Conservation (phyloP, 129 eudicot genomes). For the Oenanthe sinensis region DNA sequence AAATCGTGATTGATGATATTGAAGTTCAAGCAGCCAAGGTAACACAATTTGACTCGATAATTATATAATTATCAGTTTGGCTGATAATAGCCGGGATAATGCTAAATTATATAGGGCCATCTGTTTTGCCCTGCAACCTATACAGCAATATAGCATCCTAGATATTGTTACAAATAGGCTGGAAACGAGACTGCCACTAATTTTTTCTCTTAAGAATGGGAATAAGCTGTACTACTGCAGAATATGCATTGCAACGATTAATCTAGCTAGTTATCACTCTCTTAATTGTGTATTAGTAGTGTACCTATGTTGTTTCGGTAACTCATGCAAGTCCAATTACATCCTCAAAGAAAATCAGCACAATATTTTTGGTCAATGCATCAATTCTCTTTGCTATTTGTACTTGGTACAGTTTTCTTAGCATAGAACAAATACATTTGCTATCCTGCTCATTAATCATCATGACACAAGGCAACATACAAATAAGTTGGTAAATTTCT, state of each 20-base stretch:
- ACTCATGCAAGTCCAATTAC: too few relatives aligned
- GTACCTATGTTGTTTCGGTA: neutral
- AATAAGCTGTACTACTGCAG: too few relatives aligned
- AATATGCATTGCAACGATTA: too few relatives aligned
- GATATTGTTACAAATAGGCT: neutral
- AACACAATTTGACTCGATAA: neutral
- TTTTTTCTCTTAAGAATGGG: too few relatives aligned
- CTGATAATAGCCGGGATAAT: neutral
- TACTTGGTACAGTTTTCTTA: neutral
- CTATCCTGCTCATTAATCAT: neutral
- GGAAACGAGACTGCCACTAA: neutral
- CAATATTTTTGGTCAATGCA: too few relatives aligned
- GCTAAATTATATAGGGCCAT: too few relatives aligned
- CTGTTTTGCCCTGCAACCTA: too few relatives aligned
- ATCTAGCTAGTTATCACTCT: neutral
- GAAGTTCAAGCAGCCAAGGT: slow-evolving; percentile 95
- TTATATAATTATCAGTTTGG: neutral
- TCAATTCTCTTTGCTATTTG: too few relatives aligned
- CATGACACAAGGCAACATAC: neutral
- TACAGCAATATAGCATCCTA: neutral
- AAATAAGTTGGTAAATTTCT: neutral
- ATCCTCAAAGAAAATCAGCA: too few relatives aligned
- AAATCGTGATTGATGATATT: slow-evolving; percentile 56
- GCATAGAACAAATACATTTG: neutral
- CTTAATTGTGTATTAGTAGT: neutral